phyloP scores from a whole-genome alignment of 2,329 filamentous ascomycete genomes.

The Mycogone perniciosa region DNA sequence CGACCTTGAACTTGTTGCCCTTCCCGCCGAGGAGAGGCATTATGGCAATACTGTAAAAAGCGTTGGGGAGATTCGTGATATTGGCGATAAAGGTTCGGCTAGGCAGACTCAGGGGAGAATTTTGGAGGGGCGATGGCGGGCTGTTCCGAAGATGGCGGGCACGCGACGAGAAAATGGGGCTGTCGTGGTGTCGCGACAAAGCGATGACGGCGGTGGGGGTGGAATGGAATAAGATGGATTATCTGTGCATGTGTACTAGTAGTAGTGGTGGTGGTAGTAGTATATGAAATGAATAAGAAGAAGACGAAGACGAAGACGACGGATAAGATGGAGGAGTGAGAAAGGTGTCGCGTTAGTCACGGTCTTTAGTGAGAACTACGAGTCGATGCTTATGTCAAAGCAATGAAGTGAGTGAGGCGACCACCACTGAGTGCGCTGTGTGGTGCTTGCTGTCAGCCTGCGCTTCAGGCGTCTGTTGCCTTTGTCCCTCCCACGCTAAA shows the following conservation, averaged over 20 bases:
- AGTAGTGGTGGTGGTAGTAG: conserved; percentile 1
- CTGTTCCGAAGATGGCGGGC: conserved; percentile 1
- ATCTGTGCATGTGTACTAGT: conserved; percentile 2
- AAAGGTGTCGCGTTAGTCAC: neutral
- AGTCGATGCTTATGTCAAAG: neutral
- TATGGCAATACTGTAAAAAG: conserved; percentile 3
- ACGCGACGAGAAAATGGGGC: conserved; percentile 4
- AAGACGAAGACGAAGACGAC: neutral
- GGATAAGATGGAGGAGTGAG: too few relatives aligned
- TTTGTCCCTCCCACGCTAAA: too few relatives aligned
- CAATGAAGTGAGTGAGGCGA: neutral
- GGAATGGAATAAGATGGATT: conserved; percentile 7
- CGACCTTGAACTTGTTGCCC: conserved; percentile 45
- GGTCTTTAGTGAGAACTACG: neutral
- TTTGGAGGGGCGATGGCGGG: neutral
- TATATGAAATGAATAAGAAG: neutral
- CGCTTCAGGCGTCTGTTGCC: too few relatives aligned
- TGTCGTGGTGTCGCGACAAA: conserved; percentile 7
- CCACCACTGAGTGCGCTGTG: too few relatives aligned
- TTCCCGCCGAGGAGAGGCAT: conserved; percentile 38
- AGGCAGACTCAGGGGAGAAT: too few relatives aligned
- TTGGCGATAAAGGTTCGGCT: too few relatives aligned
- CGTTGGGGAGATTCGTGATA: too few relatives aligned
- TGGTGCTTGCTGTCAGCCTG: too few relatives aligned
- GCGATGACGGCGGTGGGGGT: conserved; percentile 9